Percentiles rank a stretch among this genome's conserved stretches.
phyloP scores from a whole-genome alignment of 495 filamentous ascomycete species.

The Beverwykella pulmonaria region DNA sequence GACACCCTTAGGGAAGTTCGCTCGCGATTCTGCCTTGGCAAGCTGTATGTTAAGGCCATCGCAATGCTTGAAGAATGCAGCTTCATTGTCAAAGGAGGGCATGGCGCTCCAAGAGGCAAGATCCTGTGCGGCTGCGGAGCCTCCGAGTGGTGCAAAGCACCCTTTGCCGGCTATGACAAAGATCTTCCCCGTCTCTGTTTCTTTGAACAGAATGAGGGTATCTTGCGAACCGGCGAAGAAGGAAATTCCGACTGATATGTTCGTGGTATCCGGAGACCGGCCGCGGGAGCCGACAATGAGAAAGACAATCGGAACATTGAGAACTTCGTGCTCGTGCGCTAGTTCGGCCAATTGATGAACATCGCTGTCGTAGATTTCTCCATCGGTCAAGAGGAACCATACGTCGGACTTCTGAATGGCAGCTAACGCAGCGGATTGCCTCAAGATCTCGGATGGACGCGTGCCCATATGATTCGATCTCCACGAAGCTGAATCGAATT shows the following conservation, averaged over 20 bases:
- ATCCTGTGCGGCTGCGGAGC: slow-evolving; percentile 29
- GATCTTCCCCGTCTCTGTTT: slow-evolving; percentile 34
- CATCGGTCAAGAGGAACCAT: slow-evolving; percentile 33
- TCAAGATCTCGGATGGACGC: slow-evolving; percentile 16
- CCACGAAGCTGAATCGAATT: slow-evolving; percentile 8
- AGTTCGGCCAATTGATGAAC: slow-evolving; percentile 19
- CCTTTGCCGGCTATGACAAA: slow-evolving; percentile 47
- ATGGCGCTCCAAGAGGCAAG: slow-evolving; percentile 40
- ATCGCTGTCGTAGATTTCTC: slow-evolving; percentile 18
- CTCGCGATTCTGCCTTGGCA: slow-evolving; percentile 9
- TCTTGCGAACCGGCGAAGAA: slow-evolving; percentile 46
- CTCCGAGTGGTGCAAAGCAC: slow-evolving; percentile 40
- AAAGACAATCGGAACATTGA: slow-evolving; percentile 27
- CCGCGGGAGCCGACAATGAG: slow-evolving; percentile 24
- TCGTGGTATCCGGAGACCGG: slow-evolving; percentile 34
- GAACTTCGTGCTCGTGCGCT: slow-evolving; percentile 9
- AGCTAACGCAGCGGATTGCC: neutral
- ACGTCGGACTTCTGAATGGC: slow-evolving; percentile 20
- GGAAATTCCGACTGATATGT: slow-evolving; percentile 48
- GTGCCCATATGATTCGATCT: slow-evolving; percentile 14
- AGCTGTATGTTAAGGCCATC: slow-evolving; percentile 11
- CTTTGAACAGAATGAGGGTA: slow-evolving; percentile 45
- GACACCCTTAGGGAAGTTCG: slow-evolving; percentile 1
- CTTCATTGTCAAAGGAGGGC: slow-evolving; percentile 34
- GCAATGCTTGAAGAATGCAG: slow-evolving; percentile 32